Evolutionary conservation across 2,329 filamentous ascomycete species (phyloP).

Genomic region (Lecanicillium sp.): DNA sequence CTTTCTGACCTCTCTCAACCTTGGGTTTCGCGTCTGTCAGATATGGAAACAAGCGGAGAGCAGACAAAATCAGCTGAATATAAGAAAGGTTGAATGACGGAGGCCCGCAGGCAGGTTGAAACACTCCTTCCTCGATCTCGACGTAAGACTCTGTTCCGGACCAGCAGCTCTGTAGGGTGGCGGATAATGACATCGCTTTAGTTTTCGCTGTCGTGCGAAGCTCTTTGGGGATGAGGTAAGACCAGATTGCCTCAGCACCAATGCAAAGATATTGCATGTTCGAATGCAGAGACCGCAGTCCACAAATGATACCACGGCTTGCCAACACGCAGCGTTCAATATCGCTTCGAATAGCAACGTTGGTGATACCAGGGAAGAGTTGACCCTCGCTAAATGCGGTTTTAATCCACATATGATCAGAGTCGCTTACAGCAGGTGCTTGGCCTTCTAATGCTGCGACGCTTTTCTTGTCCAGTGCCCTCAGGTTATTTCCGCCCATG

Average conservation of each 20-base stretch:
- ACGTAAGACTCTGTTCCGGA: neutral
- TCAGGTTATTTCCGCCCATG: slow-evolving; percentile 1
- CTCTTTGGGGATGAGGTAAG: neutral
- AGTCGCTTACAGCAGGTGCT: neutral
- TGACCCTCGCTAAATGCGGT: neutral
- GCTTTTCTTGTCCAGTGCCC: neutral
- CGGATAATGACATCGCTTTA: neutral
- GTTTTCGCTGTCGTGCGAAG: neutral
- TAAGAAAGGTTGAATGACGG: neutral
- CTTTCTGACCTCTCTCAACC: neutral
- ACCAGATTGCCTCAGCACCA: neutral
- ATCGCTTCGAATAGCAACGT: neutral
- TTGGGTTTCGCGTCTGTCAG: neutral
- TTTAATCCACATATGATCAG: neutral
- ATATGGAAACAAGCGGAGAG: neutral
- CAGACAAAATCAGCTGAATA: neutral
- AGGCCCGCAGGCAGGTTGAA: neutral
- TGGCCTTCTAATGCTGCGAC: neutral
- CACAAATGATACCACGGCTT: neutral
- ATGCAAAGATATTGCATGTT: neutral
- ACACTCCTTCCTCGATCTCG: neutral
- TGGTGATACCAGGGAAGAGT: neutral
- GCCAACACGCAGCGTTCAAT: neutral
- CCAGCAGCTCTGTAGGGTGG: neutral
- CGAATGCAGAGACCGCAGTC: neutral